phyloP scores from a whole-genome alignment of 768 basidiomycete species.

The Sarcodon sp. region DNA sequence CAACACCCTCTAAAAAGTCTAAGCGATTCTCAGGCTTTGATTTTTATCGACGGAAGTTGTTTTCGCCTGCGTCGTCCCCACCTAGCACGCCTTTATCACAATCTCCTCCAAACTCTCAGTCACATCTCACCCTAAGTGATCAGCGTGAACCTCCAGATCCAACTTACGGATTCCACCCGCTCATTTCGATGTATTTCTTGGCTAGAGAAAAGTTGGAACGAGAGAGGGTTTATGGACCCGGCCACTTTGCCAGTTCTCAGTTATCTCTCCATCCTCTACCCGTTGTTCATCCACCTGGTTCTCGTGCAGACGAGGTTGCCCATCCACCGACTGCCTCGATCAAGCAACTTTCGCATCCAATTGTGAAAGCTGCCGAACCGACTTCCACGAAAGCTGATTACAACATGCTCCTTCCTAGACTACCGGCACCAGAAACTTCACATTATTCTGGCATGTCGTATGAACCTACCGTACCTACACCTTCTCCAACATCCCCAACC shows the following conservation, averaged over 20 bases:
- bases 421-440: conserved; percentile 71
- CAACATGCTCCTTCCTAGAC: conserved; percentile 68
- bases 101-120: conserved; percentile 50
- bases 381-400: conserved; percentile 47
- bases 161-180: conserved; percentile 85
- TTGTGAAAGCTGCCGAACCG: conserved; percentile 21
- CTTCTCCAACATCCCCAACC: conserved; percentile 45
- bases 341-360: conserved; percentile 18
- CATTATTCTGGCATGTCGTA: conserved; percentile 80
- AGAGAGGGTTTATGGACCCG: conserved; percentile 86
- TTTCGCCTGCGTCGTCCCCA: conserved; percentile 39
- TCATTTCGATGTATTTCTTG: conserved; percentile 94
- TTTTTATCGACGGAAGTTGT: conserved; percentile 85
- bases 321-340: conserved; percentile 8
- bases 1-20: conserved; percentile 35
- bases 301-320: conserved; percentile 8
- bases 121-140: conserved; percentile 33
- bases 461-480: conserved; percentile 36
- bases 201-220: conserved; percentile 93
- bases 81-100: conserved; percentile 38
- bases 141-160: conserved; percentile 56
- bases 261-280: conserved; percentile 37
- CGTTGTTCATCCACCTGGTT: conserved; percentile 5
- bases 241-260: conserved; percentile 89
- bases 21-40: conserved; percentile 95